phyloP scores from a whole-genome alignment of 1,284 basidiomycete species.

The Cerioporus squamosus region DNA sequence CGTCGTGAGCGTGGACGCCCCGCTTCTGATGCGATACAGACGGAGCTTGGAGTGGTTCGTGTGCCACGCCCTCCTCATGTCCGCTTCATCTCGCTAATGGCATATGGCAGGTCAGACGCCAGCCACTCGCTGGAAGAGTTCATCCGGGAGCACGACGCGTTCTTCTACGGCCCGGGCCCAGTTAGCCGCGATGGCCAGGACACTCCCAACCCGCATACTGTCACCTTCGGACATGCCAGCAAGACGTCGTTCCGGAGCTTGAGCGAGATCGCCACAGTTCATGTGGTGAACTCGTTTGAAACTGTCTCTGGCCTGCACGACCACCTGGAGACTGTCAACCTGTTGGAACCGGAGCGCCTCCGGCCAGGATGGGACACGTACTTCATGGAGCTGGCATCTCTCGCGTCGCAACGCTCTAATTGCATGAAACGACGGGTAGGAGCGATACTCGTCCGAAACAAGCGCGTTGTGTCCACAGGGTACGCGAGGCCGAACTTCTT shows the following conservation, averaged over 20 bases:
- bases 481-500: conserved; percentile 35
- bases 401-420: conserved; percentile 89
- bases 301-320: conserved; percentile 58
- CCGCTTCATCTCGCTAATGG: conserved; percentile 6
- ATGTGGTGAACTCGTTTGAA: conserved; percentile 74
- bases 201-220: neutral
- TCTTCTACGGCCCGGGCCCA: conserved; percentile 36
- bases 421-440: conserved; percentile 99
- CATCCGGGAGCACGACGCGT: conserved; percentile 34
- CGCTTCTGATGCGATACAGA: conserved; percentile 64
- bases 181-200: neutral
- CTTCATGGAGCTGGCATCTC: conserved; percentile 92
- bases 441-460: conserved; percentile 86
- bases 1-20: conserved; percentile 87
- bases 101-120: conserved; percentile 20
- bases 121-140: conserved; percentile 60
- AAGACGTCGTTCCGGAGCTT: conserved; percentile 41
- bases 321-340: conserved; percentile 71
- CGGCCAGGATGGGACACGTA: conserved; percentile 94
- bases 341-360: conserved; percentile 74
- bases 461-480: conserved; percentile 93
- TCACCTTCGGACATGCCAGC: neutral
- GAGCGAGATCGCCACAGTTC: conserved; percentile 60
- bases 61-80: neutral
- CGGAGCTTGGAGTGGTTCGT: conserved; percentile 51